A percentile compares a stretch with the other conserved stretches of the same genome.
phyloP scores from a whole-genome alignment of 2,329 filamentous ascomycete genomes.

The Sarocladiaceae sp. region DNA sequence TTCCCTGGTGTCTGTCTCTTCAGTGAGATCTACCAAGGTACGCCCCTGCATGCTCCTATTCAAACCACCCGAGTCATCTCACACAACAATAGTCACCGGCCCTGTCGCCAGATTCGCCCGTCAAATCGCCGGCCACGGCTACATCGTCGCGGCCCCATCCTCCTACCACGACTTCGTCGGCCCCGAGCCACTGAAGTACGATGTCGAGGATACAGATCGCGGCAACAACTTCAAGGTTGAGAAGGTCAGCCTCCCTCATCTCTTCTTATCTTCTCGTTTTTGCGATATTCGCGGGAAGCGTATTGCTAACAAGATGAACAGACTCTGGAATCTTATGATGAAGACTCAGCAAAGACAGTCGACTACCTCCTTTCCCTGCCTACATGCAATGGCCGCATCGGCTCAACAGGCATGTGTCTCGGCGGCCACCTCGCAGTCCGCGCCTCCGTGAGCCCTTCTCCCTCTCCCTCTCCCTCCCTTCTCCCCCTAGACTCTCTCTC shows the following conservation, averaged over 20 bases:
- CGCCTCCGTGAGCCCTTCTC: conserved; percentile 40
- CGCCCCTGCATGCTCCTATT: conserved; percentile 5
- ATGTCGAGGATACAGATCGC: conserved; percentile 79
- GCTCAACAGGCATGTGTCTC: conserved; percentile 85
- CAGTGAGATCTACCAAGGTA: conserved; percentile 94
- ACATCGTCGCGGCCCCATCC: conserved; percentile 86
- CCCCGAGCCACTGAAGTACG: conserved; percentile 78
- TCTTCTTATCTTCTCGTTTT: conserved; percentile 1
- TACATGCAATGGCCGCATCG: conserved; percentile 78
- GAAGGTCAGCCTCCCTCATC: conserved; percentile 49
- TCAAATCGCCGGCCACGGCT: conserved; percentile 88
- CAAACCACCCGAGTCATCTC: background rate
- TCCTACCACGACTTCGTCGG: conserved; percentile 93
- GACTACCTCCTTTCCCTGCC: conserved; percentile 66
- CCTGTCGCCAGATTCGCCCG: conserved; percentile 85
- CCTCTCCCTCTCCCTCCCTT: background rate
- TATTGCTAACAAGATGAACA: conserved; percentile 29
- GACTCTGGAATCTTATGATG: conserved; percentile 83
- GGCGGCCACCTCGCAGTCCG: conserved; percentile 78
- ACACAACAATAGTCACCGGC: conserved; percentile 65
- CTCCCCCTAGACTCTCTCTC: conserved; percentile 2
- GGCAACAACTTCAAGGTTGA: conserved; percentile 84
- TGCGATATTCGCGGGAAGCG: background rate
- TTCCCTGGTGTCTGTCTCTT: conserved; percentile 88
- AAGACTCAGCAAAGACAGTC: conserved; percentile 65